These are phyloP conservation scores for Dalechampia spathulata DNA, from an alignment of 441 rosid genomes.

Conservation along the genomic window DNA sequence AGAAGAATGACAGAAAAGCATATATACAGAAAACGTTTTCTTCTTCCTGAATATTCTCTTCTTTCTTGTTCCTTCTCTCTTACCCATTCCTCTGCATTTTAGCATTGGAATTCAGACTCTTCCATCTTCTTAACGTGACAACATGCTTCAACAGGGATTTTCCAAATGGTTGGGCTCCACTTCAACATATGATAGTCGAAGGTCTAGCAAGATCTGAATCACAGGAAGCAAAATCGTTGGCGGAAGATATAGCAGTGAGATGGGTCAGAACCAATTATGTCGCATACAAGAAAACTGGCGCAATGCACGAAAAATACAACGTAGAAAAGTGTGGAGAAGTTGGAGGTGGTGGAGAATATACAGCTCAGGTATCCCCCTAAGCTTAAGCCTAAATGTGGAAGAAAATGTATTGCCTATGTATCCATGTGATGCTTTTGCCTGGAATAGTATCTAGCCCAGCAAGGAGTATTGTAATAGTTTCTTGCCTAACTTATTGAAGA, in stretches of 20 bases:
- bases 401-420: neutral
- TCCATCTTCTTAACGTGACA: no score
- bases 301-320: conserved; percentile 70
- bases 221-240: conserved; percentile 49
- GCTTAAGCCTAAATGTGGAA: neutral
- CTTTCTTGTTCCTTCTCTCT: no score
- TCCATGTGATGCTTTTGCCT: neutral
- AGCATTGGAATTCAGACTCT: no score
- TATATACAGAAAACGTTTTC: no score
- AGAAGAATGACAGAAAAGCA: no score
- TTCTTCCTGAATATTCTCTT: no score
- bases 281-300: conserved; percentile 55
- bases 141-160: conserved; percentile 75
- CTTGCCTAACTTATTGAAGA: neutral
- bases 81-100: no score
- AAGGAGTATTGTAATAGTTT: neutral
- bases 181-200: conserved; percentile 83
- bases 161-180: conserved; percentile 95
- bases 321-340: conserved; percentile 56
- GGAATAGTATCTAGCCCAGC: neutral
- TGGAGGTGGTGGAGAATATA: conserved; percentile 84
- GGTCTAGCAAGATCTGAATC: conserved; percentile 57
- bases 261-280: conserved; percentile 74
- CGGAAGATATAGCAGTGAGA: conserved; percentile 61
- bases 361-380: conserved; percentile 48